phyloP scores from a whole-genome alignment of 1,284 basidiomycete genomes.

The Lentinus polychrous region DNA sequence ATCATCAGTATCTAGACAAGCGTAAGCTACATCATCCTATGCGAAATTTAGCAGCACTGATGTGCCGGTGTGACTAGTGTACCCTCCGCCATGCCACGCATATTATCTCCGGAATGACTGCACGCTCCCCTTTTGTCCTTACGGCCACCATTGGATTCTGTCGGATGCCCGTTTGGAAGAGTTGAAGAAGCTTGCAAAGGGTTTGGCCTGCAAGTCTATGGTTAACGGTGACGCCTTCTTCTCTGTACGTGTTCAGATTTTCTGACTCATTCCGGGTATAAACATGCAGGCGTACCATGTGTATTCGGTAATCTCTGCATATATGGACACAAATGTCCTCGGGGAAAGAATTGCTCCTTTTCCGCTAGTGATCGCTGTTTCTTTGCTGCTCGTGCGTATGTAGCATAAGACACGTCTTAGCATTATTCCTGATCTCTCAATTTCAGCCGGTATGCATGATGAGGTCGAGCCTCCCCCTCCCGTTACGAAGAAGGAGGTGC shows the following conservation, averaged over 20 bases:
- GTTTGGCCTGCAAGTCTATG: slow-evolving; percentile 46
- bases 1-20: too few relatives aligned
- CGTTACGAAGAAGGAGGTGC: too few relatives aligned
- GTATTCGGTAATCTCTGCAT: slow-evolving; percentile 49
- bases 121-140: slow-evolving; percentile 48
- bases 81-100: slow-evolving; percentile 54
- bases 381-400: too few relatives aligned
- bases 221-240: slow-evolving; percentile 37
- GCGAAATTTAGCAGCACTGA: too few relatives aligned
- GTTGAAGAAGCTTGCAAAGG: slow-evolving; percentile 45
- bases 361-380: slow-evolving; percentile 24
- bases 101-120: slow-evolving; percentile 47
- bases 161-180: slow-evolving; percentile 41
- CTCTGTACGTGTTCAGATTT: background rate
- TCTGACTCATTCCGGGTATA: background rate
- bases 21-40: too few relatives aligned
- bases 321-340: slow-evolving; percentile 52
- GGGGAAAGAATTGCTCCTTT: slow-evolving; percentile 40
- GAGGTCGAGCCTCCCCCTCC: too few relatives aligned
- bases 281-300: slow-evolving; percentile 40
- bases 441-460: too few relatives aligned
- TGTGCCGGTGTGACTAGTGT: too few relatives aligned
- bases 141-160: slow-evolving; percentile 49
- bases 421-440: too few relatives aligned
- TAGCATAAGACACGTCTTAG: too few relatives aligned